A percentile compares a stretch with the other conserved stretches of the same genome.
These are phyloP conservation scores for Aquilaria sinensis DNA, from an alignment of 345 rosid species.

Conservation along the genomic window DNA sequence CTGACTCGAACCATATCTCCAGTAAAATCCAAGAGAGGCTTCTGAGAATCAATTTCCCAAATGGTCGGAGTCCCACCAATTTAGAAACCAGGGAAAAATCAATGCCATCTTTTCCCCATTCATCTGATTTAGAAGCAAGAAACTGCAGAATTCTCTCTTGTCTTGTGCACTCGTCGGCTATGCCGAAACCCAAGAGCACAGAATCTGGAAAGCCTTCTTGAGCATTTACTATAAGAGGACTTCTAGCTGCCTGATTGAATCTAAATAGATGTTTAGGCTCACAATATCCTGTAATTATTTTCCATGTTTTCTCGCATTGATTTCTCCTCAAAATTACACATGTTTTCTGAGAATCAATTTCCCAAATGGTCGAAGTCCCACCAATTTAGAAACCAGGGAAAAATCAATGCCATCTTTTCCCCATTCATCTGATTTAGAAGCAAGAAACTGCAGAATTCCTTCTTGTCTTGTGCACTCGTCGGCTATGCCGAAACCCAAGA, in stretches of 20 bases:
- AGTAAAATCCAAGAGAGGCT: conserved; percentile 52
- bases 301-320: conserved; percentile 40
- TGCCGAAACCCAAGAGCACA: conserved; percentile 28
- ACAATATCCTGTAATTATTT: conserved; percentile 23
- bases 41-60: conserved; percentile 23
- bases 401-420: conserved; percentile 44
- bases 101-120: conserved; percentile 36
- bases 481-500: conserved; percentile 36
- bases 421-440: conserved; percentile 43
- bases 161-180: conserved; percentile 37
- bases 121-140: conserved; percentile 45
- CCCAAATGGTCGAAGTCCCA: conserved; percentile 36
- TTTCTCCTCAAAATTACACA: conserved; percentile 24
- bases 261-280: conserved; percentile 33
- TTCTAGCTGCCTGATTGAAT: conserved; percentile 30
- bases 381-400: conserved; percentile 39
- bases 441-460: conserved; percentile 42
- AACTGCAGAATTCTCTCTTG: conserved; percentile 49
- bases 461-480: conserved; percentile 42
- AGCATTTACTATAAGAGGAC: conserved; percentile 41
- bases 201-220: conserved; percentile 37
- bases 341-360: conserved; percentile 16
- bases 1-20: conserved; percentile 30
- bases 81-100: conserved; percentile 46
- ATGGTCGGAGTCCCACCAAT: conserved; percentile 37